A percentile compares a stretch with the other conserved stretches of the same genome.
phyloP scores from a whole-genome alignment of 202 grass and related monocot genomes.

The Setaria italica region DNA sequence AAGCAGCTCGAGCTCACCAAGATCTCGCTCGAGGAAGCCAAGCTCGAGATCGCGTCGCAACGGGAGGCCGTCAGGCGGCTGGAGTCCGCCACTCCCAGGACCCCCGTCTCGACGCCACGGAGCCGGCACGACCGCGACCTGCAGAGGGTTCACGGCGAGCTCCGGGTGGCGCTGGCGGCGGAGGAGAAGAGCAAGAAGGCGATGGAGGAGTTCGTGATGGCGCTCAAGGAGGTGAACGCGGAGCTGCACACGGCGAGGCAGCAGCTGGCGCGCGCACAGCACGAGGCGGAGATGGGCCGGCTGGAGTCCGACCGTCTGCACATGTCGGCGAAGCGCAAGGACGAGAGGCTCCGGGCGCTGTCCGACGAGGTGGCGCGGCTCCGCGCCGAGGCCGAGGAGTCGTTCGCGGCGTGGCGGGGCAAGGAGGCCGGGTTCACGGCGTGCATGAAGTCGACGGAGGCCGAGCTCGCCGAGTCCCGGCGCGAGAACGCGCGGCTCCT shows the following conservation, averaged over 20 bases:
- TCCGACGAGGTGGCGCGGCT: conserved; percentile 61
- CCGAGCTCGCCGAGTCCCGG: conserved; percentile 51
- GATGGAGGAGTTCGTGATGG: conserved; percentile 79
- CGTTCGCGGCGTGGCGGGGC: conserved; percentile 56
- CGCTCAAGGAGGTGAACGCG: conserved; percentile 82
- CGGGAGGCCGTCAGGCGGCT: conserved; percentile 41
- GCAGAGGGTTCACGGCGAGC: conserved; percentile 50
- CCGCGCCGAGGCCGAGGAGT: conserved; percentile 70
- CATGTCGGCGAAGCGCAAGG: conserved; percentile 50
- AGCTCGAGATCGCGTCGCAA: conserved; percentile 58
- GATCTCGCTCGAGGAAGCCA: conserved; percentile 79
- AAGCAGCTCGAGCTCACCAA: conserved; percentile 96
- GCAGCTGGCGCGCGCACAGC: conserved; percentile 52
- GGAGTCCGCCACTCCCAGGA: conserved; percentile 26
- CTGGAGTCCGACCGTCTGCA: conserved; percentile 62
- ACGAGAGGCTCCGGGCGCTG: conserved; percentile 52
- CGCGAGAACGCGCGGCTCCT: conserved; percentile 60
- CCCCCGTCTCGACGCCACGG: conserved; percentile 30
- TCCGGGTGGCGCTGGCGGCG: conserved; percentile 53
- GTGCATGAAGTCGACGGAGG: conserved; percentile 75
- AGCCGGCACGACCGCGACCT: conserved; percentile 43
- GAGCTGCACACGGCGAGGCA: conserved; percentile 61
- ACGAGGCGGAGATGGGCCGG: conserved; percentile 59
- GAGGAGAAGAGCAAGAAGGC: conserved; percentile 93
- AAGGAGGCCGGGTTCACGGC: conserved; percentile 88